Evolutionary conservation across 805 yeast genomes (phyloP).

Genomic region (Candida ortonii): DNA sequence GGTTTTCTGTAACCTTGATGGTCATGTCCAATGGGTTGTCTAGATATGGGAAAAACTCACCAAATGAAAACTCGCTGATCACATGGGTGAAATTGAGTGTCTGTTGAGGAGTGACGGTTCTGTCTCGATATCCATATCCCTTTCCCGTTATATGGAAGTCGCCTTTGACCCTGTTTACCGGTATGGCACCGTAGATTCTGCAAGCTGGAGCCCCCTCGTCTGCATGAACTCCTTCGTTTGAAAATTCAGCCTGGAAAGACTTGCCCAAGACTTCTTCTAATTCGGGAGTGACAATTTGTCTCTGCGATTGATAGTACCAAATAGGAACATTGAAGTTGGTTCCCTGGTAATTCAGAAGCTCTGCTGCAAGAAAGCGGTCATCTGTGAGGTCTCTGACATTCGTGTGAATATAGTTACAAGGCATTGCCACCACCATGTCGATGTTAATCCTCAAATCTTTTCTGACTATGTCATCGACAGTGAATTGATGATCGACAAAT

Average conservation of each 20-base stretch:
- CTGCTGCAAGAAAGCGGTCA: constrained; percentile 77
- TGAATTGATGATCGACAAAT: constrained; percentile 68
- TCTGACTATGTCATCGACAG: constrained; percentile 61
- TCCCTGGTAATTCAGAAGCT: constrained; percentile 70
- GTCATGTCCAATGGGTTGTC: constrained; percentile 86
- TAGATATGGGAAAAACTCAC: constrained; percentile 82
- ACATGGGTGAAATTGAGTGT: constrained; percentile 77
- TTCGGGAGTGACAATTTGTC: constrained; percentile 53
- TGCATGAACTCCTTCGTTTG: constrained; percentile 38
- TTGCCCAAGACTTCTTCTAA: constrained; percentile 65
- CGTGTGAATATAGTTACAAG: constrained; percentile 73
- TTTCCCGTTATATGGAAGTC: constrained; percentile 80
- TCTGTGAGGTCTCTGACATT: constrained; percentile 74
- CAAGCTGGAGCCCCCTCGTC: constrained; percentile 73
- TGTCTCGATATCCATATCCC: constrained; percentile 61
- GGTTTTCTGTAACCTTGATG: constrained; percentile 51
- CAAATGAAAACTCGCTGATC: constrained; percentile 85
- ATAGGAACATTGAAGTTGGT: constrained; percentile 53
- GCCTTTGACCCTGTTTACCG: constrained; percentile 83
- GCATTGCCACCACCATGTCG: constrained; percentile 79
- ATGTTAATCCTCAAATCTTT: constrained; percentile 66
- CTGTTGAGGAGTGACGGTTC: constrained; percentile 45
- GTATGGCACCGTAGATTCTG: constrained; percentile 76
- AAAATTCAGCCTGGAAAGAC: constrained; percentile 63
- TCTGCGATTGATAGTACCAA: constrained; percentile 42